Percentiles rank a stretch among this genome's conserved stretches.
These are phyloP conservation scores for Candida glucosophila DNA, from an alignment of 1,139 yeast genomes.

Conservation along the genomic window DNA sequence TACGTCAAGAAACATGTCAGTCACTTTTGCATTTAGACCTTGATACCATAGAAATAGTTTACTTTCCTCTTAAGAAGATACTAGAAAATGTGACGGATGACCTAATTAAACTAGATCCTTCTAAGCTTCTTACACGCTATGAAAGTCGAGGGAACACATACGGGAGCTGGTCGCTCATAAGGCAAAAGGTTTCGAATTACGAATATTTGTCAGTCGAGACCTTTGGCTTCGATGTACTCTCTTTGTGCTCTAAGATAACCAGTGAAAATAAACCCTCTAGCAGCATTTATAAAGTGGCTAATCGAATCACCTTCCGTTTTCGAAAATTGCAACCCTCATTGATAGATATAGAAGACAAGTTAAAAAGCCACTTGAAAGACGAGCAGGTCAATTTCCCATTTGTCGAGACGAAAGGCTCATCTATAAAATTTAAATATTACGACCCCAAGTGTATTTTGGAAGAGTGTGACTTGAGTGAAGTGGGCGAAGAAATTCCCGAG, in stretches of 20 bases:
- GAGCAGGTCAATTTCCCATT: too few species aligned
- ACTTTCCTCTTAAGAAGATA: constrained; percentile 21
- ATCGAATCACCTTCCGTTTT: too few species aligned
- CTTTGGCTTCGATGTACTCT: constrained; percentile 14
- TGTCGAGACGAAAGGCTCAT: too few species aligned
- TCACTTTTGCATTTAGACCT: constrained; percentile 10
- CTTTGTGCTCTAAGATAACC: constrained; percentile 9
- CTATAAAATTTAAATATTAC: not conserved
- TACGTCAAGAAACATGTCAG: constrained; percentile 16
- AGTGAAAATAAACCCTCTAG: constrained; percentile 15
- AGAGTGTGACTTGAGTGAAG: constrained; percentile 24
- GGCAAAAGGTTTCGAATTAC: constrained; percentile 11
- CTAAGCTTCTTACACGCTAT: constrained; percentile 2
- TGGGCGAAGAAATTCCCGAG: constrained; percentile 11
- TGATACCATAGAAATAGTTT: constrained; percentile 14
- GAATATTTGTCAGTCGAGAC: constrained; percentile 11
- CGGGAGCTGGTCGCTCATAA: constrained; percentile 9
- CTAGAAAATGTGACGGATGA: constrained; percentile 8
- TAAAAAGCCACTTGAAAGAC: too few species aligned
- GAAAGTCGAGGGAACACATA: constrained; percentile 3
- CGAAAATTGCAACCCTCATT: too few species aligned
- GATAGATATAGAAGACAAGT: too few species aligned
- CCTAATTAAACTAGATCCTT: constrained; percentile 2
- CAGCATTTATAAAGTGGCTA: constrained; percentile 7
- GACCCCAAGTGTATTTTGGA: too few species aligned